These are phyloP conservation scores for Helenozyma baotianmanensis DNA, from an alignment of 805 yeast species.

Conservation along the genomic window DNA sequence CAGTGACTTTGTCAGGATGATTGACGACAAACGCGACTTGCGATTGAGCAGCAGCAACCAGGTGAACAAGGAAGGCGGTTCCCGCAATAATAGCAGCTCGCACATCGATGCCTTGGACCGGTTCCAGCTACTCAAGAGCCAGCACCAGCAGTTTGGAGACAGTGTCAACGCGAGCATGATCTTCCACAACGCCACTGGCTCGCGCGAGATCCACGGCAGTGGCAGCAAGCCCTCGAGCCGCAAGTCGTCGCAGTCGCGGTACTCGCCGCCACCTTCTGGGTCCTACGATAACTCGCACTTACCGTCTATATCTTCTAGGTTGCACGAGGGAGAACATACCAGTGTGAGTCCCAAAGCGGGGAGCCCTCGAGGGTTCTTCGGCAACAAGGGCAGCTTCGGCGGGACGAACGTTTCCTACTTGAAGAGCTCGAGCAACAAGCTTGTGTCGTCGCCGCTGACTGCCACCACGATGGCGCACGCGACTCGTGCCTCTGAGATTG, in stretches of 20 bases:
- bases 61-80: constrained; percentile 11
- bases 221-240: constrained; percentile 24
- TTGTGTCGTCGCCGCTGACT: constrained; percentile 17
- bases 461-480: constrained; percentile 24
- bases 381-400: background rate
- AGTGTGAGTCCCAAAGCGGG: background rate
- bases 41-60: constrained; percentile 25
- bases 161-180: constrained; percentile 49
- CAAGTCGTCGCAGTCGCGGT: constrained; percentile 17
- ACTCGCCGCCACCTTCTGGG: constrained; percentile 14
- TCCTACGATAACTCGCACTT: constrained; percentile 24
- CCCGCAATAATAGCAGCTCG: constrained; percentile 16
- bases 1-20: constrained; percentile 64
- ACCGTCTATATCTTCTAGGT: constrained; percentile 32
- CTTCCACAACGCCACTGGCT: constrained; percentile 19
- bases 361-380: constrained; percentile 1
- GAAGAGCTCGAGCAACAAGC: constrained; percentile 1
- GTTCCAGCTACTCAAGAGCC: constrained; percentile 49
- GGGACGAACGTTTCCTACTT: background rate
- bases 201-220: constrained; percentile 7
- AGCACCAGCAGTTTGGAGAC: constrained; percentile 53
- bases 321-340: constrained; percentile 16
- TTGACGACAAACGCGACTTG: constrained; percentile 60
- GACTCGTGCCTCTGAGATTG: constrained; percentile 3
- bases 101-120: constrained; percentile 44